Evolutionary conservation across 2,329 filamentous ascomycete species (phyloP), one percentile per base, ranked within the genome.

Genomic region (Fusarium guadeloupense): DNA sequence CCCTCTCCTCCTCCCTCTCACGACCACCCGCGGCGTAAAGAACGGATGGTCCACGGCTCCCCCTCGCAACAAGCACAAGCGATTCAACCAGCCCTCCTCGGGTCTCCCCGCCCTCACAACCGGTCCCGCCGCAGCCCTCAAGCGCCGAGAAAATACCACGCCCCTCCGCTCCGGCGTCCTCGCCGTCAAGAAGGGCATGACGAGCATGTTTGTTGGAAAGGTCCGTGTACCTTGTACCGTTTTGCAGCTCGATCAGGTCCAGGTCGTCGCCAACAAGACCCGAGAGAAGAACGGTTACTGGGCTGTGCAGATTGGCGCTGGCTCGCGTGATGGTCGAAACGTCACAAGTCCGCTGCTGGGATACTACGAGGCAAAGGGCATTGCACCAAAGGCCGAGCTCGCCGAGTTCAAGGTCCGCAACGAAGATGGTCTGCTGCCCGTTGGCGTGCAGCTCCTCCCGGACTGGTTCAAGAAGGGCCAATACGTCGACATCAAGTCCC

Each of bases 131-230:
- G 86, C 86, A 9, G 86, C 86, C 7, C 81, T 89, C 56, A 77
- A 78, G 75, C 84, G 86, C 41, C 83, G 81, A 68, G 83, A 81
- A 65, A 80, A 78, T 63, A 86, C 85, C 14, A 85, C 86, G 13
- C 86, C 86, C 1, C 70, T 87, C 35, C 90, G 95, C 23, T 89
- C 93, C 3, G 95, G 95, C 25, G 88, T 92, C 9, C 83, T 99
- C 40, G 93, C 90, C 12, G 84, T 89, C 74, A 99, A 99, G 80
- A 94, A 93, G 80, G 95, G 95, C 76, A 98, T 99, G 91, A 96
- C 93, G 37, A 93, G 90, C 57, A 79, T 97, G 64, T 98, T 90
- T 83, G 89, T 93, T 72, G 85, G 88, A 69, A 90, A 91, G 68
- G 85, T 84, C 63, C 88, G 94, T 64, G 90, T 89, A 54, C 84